Evolutionary conservation across 1,284 basidiomycete genomes (phyloP), one percentile per base, ranked within the genome.

Genomic region (Cutaneotrichosporon mucoides): DNA sequence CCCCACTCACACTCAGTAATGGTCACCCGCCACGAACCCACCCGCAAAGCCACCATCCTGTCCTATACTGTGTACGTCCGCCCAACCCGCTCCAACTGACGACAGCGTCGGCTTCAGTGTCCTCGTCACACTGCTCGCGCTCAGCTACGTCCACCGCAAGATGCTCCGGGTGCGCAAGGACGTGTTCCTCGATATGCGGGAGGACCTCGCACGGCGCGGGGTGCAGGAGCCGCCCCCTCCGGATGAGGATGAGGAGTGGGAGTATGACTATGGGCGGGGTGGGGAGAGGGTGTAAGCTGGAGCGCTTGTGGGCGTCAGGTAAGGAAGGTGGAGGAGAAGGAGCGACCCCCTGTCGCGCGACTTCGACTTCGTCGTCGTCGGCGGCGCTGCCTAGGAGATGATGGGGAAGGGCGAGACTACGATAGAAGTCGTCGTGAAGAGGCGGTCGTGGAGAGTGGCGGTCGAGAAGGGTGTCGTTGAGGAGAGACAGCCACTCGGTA

Each of bases 1-100:
- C 24, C 10, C 24, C 4, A 42, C 12, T 35, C 40, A 4, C 5
- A 7, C 4, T 59, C 40, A 84, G 88, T 65, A 85, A 84, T 63
- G 82, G 86, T 62, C 71, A 80, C 37, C 85, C 89, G 4, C 76
- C 89, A 44, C 83, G 69, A 7, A 5, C 24, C 53, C 15, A 34
- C 49, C 6, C 47, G 46, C 10, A 61, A 66, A 42, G 64, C 64
- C 0, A 62, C 62, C 44, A 56, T 67, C 44, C 62, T 73, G 33
- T 67, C 66, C 15, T 64, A 68, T 49, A 59, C 57, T 35, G 69
- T 73, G 49, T 51, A 24, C 7, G 49, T 11, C 6, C 5, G 4
- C 12, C 4, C 24, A 11, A 5, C 37, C 10, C 15, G 7, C 11
- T 11, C 12, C 10, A 16, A 9, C 38, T 51, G 38, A 51, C 38